Conservation (phyloP, 1,284 basidiomycete genomes). For the Lentinus polychrous region DNA sequence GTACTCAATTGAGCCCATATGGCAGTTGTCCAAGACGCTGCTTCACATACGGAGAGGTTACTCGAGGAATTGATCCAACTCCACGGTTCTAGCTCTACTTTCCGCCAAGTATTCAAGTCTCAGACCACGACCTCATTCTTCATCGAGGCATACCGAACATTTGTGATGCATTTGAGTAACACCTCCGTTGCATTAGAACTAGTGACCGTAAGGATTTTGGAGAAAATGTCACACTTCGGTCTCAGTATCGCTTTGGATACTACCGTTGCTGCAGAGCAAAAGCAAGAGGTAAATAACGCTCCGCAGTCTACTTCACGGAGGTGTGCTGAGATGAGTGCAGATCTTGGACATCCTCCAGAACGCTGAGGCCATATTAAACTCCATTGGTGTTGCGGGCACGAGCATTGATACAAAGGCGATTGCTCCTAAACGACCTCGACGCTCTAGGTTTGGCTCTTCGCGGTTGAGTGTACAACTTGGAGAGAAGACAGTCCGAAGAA, state of each 20-base stretch:
- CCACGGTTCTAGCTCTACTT: conserved; percentile 52
- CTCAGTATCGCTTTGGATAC: conserved; percentile 58
- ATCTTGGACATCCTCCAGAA: conserved; percentile 50
- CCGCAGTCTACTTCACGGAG: neutral
- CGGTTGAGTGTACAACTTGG: conserved; percentile 55
- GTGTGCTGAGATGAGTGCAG: conserved; percentile 25
- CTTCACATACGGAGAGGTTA: conserved; percentile 42
- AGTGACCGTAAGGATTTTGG: conserved; percentile 45
- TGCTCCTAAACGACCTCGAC: conserved; percentile 40
- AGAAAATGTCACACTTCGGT: conserved; percentile 64
- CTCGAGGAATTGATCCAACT: conserved; percentile 61
- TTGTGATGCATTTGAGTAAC: conserved; percentile 36
- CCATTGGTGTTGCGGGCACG: conserved; percentile 36
- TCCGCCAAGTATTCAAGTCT: conserved; percentile 66
- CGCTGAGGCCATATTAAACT: conserved; percentile 47
- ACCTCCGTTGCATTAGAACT: conserved; percentile 33
- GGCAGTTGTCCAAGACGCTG: neutral
- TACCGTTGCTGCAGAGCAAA: conserved; percentile 50
- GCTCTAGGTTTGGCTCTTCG: conserved; percentile 45
- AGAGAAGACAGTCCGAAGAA: conserved; percentile 55
- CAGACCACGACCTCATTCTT: conserved; percentile 61
- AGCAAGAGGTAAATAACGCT: conserved; percentile 47
- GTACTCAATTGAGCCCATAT: neutral
- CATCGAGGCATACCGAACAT: conserved; percentile 54
- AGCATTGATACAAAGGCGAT: conserved; percentile 46